Base-by-base conservation (phyloP, 2,329 filamentous ascomycete genomes). In the Ophiostoma perfectum region DNA sequence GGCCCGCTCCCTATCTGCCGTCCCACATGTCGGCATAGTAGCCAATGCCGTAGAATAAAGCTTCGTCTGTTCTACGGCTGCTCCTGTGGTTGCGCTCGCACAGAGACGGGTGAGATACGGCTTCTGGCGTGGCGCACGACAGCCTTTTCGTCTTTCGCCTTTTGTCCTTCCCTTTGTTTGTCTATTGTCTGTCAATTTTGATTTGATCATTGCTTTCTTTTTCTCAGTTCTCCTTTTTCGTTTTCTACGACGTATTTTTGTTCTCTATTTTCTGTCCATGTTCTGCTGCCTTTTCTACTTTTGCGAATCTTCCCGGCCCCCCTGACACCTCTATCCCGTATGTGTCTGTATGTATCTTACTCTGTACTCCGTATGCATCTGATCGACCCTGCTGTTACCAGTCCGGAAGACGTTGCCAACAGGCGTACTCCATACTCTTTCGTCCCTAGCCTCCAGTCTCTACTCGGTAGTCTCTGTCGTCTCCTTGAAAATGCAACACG, bases 121-220 rank as follows among this genome's bases (percentile, higher is more conserved):
- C 49, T 55, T 36, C 55, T 60, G 55, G 44, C 47, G 52, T 58
- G 52, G 27, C 52, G 52, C 52, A 58, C 52, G 52, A 27, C 52
- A 36, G 18, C 52, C 27, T 14, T 58, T 36, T 7, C 14, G 44
- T 45, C 44, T 45, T 14, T 45, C 44, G 44, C 44, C 8, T 45
- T 7, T 45, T 45, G 7, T 45, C 14, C 14, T 45, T 58, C 9
- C 18, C 9, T 38, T 16, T n/a, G 14, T 52, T n/a, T 52, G 12
- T 52, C 2, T 14, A 18, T 55, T 55, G 4, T 2, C 16, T 55
- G n/a, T 55, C 2, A 18, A 6, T 27, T 27, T 27, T 55, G 5
- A 55, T 55, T 55, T 55, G 18, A 6, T 27, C 3, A 16, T 55
- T 55, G 9, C 14, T 6, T 5, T 16, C 6, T 52, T 6, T 52